These are phyloP conservation scores for Collybiopsis confluens DNA, from an alignment of 768 basidiomycete genomes.

Conservation along the genomic window DNA sequence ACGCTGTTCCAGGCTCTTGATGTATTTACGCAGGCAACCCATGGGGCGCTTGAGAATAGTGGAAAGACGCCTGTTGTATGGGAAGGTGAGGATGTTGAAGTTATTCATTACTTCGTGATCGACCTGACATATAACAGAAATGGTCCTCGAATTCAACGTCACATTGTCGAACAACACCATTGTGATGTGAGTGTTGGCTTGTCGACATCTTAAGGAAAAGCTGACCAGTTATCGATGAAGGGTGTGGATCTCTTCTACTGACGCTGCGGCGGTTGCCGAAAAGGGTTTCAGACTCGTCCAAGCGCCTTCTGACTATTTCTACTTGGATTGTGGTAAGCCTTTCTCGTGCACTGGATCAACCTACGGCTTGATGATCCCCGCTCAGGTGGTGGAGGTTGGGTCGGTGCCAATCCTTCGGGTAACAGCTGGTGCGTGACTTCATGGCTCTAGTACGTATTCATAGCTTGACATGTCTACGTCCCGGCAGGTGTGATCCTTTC, in stretches of 20 bases:
- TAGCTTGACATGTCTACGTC: neutral
- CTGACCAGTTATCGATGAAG: constrained; percentile 23
- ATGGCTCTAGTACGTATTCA: neutral
- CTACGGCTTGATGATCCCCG: neutral
- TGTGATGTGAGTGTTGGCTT: constrained; percentile 42
- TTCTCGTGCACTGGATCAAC: neutral
- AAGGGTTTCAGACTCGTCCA: constrained; percentile 64
- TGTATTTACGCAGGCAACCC: constrained; percentile 56
- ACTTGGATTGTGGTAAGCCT: constrained; percentile 61
- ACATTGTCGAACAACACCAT: constrained; percentile 46
- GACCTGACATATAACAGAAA: constrained; percentile 37
- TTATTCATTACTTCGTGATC: neutral
- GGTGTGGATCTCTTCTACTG: constrained; percentile 68
- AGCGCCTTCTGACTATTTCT: constrained; percentile 72
- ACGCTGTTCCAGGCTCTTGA: constrained; percentile 64
- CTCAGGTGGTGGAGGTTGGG: constrained; percentile 57
- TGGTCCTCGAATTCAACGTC: constrained; percentile 56
- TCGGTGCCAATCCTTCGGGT: constrained; percentile 35
- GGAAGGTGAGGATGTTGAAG: constrained; percentile 46
- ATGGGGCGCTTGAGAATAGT: constrained; percentile 43
- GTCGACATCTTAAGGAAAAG: neutral
- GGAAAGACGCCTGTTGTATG: constrained; percentile 82
- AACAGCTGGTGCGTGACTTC: constrained; percentile 52
- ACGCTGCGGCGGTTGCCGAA: constrained; percentile 55
- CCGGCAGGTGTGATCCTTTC: constrained; percentile 53